Conservation (phyloP, 176 grass and related monocot genomes). For the Triticum turgidum region DNA sequence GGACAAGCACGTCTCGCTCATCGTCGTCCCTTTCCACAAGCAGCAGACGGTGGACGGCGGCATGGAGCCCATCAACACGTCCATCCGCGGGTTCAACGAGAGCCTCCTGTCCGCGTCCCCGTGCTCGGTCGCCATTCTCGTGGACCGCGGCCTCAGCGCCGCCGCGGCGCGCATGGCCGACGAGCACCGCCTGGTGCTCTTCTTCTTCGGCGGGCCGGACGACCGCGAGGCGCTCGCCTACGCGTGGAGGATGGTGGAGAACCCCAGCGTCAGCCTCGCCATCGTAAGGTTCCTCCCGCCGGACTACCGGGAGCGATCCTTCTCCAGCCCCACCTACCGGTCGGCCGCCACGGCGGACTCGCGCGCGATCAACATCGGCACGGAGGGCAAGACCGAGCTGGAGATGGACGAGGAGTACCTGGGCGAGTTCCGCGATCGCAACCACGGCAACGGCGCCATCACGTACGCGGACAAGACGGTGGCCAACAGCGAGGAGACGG, state of each 20-base stretch:
- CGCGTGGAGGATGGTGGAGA: constrained; percentile 60
- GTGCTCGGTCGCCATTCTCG: constrained; percentile 78
- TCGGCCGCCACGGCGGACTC: background rate
- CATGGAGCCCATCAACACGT: constrained; percentile 64
- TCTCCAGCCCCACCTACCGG: background rate
- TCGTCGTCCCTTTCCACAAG: constrained; percentile 94
- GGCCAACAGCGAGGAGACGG: constrained; percentile 67
- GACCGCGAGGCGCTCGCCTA: constrained; percentile 86
- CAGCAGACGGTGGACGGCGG: constrained; percentile 80
- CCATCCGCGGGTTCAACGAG: constrained; percentile 62
- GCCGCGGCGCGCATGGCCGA: constrained; percentile 34
- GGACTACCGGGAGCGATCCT: constrained; percentile 3
- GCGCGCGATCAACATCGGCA: constrained; percentile 37
- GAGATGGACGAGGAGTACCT: constrained; percentile 74
- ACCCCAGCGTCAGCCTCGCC: constrained; percentile 45
- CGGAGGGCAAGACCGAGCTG: constrained; percentile 37
- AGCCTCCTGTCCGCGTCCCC: constrained; percentile 52
- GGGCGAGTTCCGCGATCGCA: constrained; percentile 56
- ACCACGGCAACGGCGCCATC: constrained; percentile 42
- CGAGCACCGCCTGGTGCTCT: constrained; percentile 42
- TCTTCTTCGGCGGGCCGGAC: constrained; percentile 93
- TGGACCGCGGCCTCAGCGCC: constrained; percentile 76
- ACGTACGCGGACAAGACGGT: constrained; percentile 45
- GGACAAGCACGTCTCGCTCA: constrained; percentile 74
- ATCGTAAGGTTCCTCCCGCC: constrained; percentile 58